These are phyloP conservation scores for Hypoxylon sp. DNA, from an alignment of 2,329 filamentous ascomycete species.

Conservation along the genomic window DNA sequence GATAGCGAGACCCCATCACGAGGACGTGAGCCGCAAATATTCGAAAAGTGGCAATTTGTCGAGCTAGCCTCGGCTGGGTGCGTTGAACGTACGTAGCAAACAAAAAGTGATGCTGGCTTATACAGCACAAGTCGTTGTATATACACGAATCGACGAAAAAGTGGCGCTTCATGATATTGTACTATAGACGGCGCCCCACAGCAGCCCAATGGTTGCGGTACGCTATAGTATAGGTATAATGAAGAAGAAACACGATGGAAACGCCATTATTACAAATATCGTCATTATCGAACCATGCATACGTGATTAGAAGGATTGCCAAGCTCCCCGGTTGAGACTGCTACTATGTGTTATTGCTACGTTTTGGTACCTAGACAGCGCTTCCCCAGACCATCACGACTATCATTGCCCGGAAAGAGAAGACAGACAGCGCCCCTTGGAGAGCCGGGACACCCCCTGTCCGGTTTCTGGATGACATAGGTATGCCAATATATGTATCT, in stretches of 20 bases:
- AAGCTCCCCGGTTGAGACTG: constrained; percentile 25
- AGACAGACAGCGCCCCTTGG: constrained; percentile 9
- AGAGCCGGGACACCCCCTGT: constrained; percentile 13
- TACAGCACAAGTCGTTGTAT: constrained; percentile 37
- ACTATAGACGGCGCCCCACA: constrained; percentile 42
- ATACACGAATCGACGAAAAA: constrained; percentile 34
- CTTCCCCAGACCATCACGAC: constrained; percentile 34
- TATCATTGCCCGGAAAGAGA: constrained; percentile 37
- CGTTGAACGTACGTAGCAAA: constrained; percentile 42
- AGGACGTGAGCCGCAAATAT: constrained; percentile 16
- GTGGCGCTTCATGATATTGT: constrained; percentile 44
- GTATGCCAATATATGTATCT: constrained; percentile 28
- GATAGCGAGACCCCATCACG: constrained; percentile 17
- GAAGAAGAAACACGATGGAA: constrained; percentile 44
- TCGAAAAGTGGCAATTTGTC: constrained; percentile 28
- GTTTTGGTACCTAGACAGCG: constrained; percentile 13
- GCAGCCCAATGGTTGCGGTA: constrained; percentile 27
- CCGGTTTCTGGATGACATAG: constrained; percentile 31
- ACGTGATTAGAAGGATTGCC: constrained; percentile 37
- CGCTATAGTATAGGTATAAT: constrained; percentile 43
- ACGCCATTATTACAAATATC: constrained; percentile 36
- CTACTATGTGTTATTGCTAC: constrained; percentile 23
- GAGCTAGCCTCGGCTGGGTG: constrained; percentile 39
- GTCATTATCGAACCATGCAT: constrained; percentile 43
- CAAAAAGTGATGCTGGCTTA: constrained; percentile 27